Evolutionary conservation across 2,329 filamentous ascomycete genomes (phyloP).

Genomic region (Cladosporium sp.): DNA sequence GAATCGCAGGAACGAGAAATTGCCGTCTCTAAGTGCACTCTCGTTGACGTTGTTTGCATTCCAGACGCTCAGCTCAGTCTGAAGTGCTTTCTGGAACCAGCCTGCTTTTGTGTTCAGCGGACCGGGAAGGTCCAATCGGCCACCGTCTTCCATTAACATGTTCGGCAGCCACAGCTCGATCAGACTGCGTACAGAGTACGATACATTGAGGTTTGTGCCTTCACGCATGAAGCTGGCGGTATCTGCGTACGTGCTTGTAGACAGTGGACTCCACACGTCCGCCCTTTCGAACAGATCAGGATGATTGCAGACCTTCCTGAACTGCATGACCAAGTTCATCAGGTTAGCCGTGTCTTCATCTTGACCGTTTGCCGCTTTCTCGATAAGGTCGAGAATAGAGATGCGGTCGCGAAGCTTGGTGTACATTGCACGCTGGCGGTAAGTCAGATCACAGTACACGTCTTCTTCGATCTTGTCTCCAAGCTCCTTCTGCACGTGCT

Average conservation of each 20-base stretch:
- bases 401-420: conserved; percentile 92
- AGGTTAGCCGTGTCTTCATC: conserved; percentile 93
- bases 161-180: conserved; percentile 84
- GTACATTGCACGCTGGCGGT: conserved; percentile 93
- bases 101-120: conserved; percentile 74
- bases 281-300: conserved; percentile 95
- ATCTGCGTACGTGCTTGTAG: conserved; percentile 85
- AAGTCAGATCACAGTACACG: conserved; percentile 94
- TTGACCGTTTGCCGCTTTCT: conserved; percentile 92
- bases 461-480: conserved; percentile 98
- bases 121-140: conserved; percentile 73
- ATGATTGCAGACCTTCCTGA: conserved; percentile 98
- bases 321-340: conserved; percentile 99
- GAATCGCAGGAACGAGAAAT: conserved; percentile 91
- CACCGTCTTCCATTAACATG: conserved; percentile 78
- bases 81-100: conserved; percentile 75
- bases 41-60: conserved; percentile 73
- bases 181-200: conserved; percentile 82
- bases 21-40: conserved; percentile 61
- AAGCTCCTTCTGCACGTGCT: conserved; percentile 97
- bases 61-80: conserved; percentile 89
- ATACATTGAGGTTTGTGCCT: conserved; percentile 74
- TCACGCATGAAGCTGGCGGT: conserved; percentile 94
- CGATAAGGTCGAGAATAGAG: conserved; percentile 97
- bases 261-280: conserved; percentile 84